Base-by-base conservation (phyloP, 1,284 basidiomycete genomes). In the Leccinum solheimii region DNA sequence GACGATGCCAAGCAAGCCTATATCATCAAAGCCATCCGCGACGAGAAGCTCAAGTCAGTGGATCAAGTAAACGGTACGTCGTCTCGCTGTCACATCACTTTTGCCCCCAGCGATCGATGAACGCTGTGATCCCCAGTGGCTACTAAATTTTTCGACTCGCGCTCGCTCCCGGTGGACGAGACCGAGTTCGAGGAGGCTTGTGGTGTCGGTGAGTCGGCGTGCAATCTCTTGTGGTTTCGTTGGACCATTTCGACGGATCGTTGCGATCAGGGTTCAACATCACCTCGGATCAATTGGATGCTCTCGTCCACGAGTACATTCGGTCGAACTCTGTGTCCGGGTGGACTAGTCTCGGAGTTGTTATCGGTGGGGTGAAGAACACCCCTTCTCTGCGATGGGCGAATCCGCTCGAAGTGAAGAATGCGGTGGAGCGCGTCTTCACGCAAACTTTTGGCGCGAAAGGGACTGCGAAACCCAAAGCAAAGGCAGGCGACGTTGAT, bases 341-440 rank as follows among this genome's bases (percentile, higher is more conserved):
- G 43, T 98, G 95, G 95, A 76, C 83, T 2, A 86, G 83, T 69
- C 81, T 96, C 30, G 88, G 91, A 40, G 78, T 85, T 23, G 82
- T 84, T 30, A 86, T 95, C 62, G 86, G 85, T n/a, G 83, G 83
- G 2, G 81, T 95, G 61, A 94, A 91, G 78, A 79, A 75, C 58
- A 80, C 82, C 0, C 83, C 90, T 14, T 85, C 86, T 51, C 77
- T 97, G 53, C 88, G 92, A 65, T 99, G 97, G 97, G 96, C 94
- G 5, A 91, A 83, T 71, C 86, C 94, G 0, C 82, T 94, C 5
- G 96, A 98, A 56, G 81, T 98, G 62, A 98, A 98, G 80, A 90
- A 86, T 50, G 83, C 91, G 0, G 90, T 94, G 3, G 97, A 99
- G 73, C 82, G 82, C 19, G 81, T 85, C 7, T 96, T 97, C 67